These are phyloP conservation scores for Polymyxa betae DNA, from an alignment of 208 protist species.

Conservation along the genomic window DNA sequence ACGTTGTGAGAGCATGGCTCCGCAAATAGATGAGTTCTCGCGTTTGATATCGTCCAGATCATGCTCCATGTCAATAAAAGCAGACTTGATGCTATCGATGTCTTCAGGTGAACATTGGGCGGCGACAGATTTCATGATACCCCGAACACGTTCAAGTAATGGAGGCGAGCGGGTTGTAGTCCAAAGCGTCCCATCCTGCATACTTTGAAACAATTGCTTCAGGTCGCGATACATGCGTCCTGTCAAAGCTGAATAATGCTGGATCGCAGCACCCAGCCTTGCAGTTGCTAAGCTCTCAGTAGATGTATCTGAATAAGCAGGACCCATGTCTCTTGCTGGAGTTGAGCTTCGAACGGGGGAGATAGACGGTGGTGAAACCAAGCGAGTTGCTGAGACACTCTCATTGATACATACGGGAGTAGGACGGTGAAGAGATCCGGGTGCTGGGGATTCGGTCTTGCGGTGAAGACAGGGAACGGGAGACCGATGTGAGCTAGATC, in stretches of 20 bases:
- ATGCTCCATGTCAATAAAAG: not conserved
- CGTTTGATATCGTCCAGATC: not conserved
- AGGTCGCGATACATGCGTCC: not conserved
- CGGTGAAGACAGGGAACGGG: not conserved
- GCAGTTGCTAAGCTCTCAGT: too few species aligned
- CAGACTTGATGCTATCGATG: not conserved
- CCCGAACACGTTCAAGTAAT: not conserved
- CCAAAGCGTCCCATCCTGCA: not conserved
- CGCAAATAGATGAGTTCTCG: not conserved
- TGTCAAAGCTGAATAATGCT: not conserved
- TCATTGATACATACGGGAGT: not conserved
- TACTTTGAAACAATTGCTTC: not conserved
- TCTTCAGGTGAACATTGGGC: not conserved
- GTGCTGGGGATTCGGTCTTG: not conserved
- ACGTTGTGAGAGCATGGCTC: not conserved
- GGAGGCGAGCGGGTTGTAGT: not conserved
- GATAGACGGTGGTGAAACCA: not conserved
- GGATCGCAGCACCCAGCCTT: too few species aligned
- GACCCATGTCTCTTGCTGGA: not conserved
- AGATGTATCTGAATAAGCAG: not conserved
- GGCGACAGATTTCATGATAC: not conserved
- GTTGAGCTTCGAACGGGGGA: not conserved
- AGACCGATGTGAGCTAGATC: too few species aligned
- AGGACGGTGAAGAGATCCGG: not conserved
- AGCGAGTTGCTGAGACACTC: not conserved